Evolutionary conservation across 2,329 filamentous ascomycete genomes (phyloP).

Genomic region (Chaetothyriales sp.): DNA sequence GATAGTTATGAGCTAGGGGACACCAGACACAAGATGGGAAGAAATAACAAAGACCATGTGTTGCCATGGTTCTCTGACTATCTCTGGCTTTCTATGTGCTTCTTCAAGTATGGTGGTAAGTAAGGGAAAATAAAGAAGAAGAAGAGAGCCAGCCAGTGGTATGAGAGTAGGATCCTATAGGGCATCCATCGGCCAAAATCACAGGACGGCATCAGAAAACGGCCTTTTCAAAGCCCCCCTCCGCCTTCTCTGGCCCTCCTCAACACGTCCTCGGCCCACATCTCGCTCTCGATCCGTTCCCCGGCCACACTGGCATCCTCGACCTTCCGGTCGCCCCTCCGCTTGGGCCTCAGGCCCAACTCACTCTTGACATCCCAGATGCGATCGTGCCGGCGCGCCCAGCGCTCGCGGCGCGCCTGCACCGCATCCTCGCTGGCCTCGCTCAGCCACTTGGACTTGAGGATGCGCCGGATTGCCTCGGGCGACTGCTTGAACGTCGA

Average conservation of each 20-base stretch:
- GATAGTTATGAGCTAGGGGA: neutral
- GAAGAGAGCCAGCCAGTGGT: too few relatives aligned
- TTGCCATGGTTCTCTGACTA: neutral
- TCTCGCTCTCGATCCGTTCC: constrained; percentile 15
- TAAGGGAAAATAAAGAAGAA: too few relatives aligned
- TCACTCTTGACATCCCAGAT: constrained; percentile 35
- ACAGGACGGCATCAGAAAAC: too few relatives aligned
- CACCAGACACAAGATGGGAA: neutral
- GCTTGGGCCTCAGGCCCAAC: constrained; percentile 43
- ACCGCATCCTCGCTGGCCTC: constrained; percentile 25
- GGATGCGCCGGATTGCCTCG: constrained; percentile 74
- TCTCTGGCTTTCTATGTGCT: neutral
- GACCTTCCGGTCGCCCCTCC: constrained; percentile 24
- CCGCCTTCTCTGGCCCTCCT: constrained; percentile 7
- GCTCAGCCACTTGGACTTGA: constrained; percentile 42
- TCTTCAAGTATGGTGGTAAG: too few relatives aligned
- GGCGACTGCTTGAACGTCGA: constrained; percentile 71
- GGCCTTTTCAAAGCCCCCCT: constrained; percentile 3
- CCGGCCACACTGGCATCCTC: constrained; percentile 15
- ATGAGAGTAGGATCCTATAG: too few relatives aligned
- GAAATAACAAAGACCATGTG: neutral
- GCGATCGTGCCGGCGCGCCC: constrained; percentile 31
- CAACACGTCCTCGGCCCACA: constrained; percentile 13
- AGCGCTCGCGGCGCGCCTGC: constrained; percentile 28
- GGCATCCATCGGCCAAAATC: too few relatives aligned